Evolutionary conservation across 1,139 yeast species (phyloP), one percentile per base, ranked within the genome.

Genomic region (Debaryomyces sp.): DNA sequence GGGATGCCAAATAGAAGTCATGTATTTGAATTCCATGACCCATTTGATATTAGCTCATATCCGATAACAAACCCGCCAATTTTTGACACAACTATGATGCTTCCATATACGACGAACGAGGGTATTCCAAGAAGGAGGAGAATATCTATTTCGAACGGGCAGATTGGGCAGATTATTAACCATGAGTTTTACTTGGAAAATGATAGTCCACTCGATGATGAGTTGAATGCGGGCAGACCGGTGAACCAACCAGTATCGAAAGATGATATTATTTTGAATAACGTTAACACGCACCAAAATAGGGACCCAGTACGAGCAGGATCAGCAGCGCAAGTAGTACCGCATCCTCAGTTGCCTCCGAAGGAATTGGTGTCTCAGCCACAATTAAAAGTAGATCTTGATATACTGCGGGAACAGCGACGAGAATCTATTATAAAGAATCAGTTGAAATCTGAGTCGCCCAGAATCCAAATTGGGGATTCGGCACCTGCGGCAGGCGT

Each of bases 81-180:
- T 36, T 80, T 82, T 57, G 87, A 84, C 59, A 76, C 80, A 41
- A 73, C 83, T 4, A 67, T 80, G 69, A 70, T 72, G 56, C 63
- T 77, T 24, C 66, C 78, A 45, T 75, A 64, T 58, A 61, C 61
- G 49, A 61, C 61, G 47, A 70, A 55, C 48, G 78, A 77, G 35
- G 80, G 81, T 0, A 65, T 66, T 10, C 76, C 73, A 6, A 70
- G 86, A 50, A 74, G 91, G 60, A 71, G 92, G 57, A 67, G 81
- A 54, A 81, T 87, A 5, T 86, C 92, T 39, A 86, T 87, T 44
- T 85, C 91, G 12, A 86, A 86, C 65, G 94, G 94, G 56, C 94
- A 86, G 61, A 86, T 87, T 55, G 87, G 89, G 41, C 92, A 87
- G 61, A 79, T 82, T 35, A 71, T 82, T 32, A 75, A 66, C 57